These are phyloP conservation scores for Debaryomyces maramus DNA, from an alignment of 805 yeast species.

Conservation along the genomic window DNA sequence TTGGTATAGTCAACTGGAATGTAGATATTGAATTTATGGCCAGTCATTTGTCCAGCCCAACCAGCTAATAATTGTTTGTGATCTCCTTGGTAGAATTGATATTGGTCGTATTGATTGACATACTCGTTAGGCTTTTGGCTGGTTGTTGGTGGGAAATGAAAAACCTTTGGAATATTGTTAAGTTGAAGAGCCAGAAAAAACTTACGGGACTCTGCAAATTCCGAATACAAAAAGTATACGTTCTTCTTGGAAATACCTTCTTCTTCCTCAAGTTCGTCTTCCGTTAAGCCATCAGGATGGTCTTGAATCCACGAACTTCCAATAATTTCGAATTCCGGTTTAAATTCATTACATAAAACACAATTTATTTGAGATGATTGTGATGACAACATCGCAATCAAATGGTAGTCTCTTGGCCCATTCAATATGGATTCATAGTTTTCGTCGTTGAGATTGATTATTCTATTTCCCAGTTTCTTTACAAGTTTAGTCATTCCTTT, in stretches of 20 bases:
- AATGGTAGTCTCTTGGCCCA: conserved; percentile 68
- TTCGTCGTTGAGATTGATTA: conserved; percentile 49
- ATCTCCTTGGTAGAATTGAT: conserved; percentile 48
- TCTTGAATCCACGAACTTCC: conserved; percentile 59
- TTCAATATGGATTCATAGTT: conserved; percentile 57
- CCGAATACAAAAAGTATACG: conserved; percentile 73
- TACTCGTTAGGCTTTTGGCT: conserved; percentile 30
- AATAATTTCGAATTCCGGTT: conserved; percentile 60
- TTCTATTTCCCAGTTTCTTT: conserved; percentile 17
- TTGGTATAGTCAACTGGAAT: conserved; percentile 45
- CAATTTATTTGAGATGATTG: conserved; percentile 74
- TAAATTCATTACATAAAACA: conserved; percentile 65
- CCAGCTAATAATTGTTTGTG: conserved; percentile 34
- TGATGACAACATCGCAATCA: conserved; percentile 73
- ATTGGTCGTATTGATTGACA: conserved; percentile 34
- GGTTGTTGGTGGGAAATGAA: conserved; percentile 55
- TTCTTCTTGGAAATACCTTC: conserved; percentile 22
- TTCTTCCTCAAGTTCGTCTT: conserved; percentile 39
- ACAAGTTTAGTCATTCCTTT: conserved; percentile 22
- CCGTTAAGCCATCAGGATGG: conserved; percentile 47
- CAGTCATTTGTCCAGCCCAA: conserved; percentile 39
- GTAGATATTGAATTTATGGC: conserved; percentile 34
- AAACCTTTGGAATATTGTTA: conserved; percentile 77
- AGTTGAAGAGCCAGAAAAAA: conserved; percentile 55
- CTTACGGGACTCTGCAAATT: conserved; percentile 57